These are phyloP conservation scores for Apophysomyces trapeziformis DNA, from an alignment of 371 early-diverging fungal genomes.

Conservation along the genomic window DNA sequence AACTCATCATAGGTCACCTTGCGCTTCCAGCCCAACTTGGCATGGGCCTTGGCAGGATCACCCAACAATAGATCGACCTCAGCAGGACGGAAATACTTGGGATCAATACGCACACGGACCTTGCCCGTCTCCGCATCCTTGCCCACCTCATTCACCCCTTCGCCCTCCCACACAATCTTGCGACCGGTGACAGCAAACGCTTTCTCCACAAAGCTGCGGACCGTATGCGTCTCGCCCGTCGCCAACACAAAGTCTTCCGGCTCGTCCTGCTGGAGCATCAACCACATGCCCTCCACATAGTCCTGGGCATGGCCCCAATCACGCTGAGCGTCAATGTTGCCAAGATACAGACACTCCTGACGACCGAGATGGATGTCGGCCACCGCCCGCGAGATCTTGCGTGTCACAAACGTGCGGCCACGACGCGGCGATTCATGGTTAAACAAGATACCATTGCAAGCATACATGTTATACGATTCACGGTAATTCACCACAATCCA, in stretches of 20 bases:
- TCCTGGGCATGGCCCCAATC: constrained; percentile 90
- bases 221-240: constrained; percentile 83
- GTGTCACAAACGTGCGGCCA: constrained; percentile 83
- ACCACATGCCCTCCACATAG: constrained; percentile 87
- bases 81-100: constrained; percentile 72
- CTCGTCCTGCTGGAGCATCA: constrained; percentile 80
- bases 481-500: constrained; percentile 84
- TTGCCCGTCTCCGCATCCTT: constrained; percentile 56
- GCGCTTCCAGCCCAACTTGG: constrained; percentile 58
- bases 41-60: constrained; percentile 67
- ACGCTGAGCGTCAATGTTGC: constrained; percentile 83
- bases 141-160: constrained; percentile 66
- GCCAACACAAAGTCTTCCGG: constrained; percentile 84
- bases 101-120: constrained; percentile 62
- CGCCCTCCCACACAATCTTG: constrained; percentile 71
- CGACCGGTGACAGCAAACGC: constrained; percentile 70
- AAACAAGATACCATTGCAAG: constrained; percentile 84
- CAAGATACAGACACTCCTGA: constrained; percentile 75
- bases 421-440: constrained; percentile 86
- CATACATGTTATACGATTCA: constrained; percentile 79
- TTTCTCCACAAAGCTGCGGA: constrained; percentile 79
- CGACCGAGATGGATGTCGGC: constrained; percentile 73
- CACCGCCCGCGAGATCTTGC: constrained; percentile 82
- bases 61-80: constrained; percentile 76
- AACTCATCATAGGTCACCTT: constrained; percentile 63